Evolutionary conservation across 352 stramenopile species (phyloP), one percentile per base, ranked within the genome.

Genomic region (Aphanomyces euteiches): DNA sequence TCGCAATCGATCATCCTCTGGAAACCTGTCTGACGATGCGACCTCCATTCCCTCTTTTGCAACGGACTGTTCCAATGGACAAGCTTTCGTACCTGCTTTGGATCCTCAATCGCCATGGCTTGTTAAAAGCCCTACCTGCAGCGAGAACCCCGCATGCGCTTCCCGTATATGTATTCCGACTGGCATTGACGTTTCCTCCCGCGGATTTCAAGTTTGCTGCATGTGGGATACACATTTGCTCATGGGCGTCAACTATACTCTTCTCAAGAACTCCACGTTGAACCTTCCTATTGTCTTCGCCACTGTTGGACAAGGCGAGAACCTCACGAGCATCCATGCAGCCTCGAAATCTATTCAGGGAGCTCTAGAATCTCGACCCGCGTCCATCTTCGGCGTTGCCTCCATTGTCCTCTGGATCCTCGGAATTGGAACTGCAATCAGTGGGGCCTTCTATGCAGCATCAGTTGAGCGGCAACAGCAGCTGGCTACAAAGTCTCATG

Each of bases 191-290:
- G 39, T 72, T 3, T 19, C 72, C 0, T 45, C 61, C 12, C 71
- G 63, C 7, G 69, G 69, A 17, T 75, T 87, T 58, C 81, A 93
- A 56, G 67, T 91, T 1, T 93, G 85, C 75, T 93, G 82, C 68
- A 77, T 92, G 68, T 90, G 82, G 82, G 84, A 93, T 69, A 93
- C 83, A 36, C 78, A 84, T 47, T 73, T 93, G 48, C 79, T 91
- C 72, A 90, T 93, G 82, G 85, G 85, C 37, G 74, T 74, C 21
- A 91, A 91, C 67, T 71, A 61, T 34, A 81, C 80, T 6, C 17
- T 74, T 7, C 61, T 76, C 41, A 64, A 67, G 1, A 84, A 85
- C 36, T 41, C 90, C 17, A 67, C 66, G 7, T 79, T 93, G 10
- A 63, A 66, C 7, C 79, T 93, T 38, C 85, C 82, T 3, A 82